Conservation (phyloP, 495 filamentous ascomycete genomes). For the Penicillium canariense region DNA sequence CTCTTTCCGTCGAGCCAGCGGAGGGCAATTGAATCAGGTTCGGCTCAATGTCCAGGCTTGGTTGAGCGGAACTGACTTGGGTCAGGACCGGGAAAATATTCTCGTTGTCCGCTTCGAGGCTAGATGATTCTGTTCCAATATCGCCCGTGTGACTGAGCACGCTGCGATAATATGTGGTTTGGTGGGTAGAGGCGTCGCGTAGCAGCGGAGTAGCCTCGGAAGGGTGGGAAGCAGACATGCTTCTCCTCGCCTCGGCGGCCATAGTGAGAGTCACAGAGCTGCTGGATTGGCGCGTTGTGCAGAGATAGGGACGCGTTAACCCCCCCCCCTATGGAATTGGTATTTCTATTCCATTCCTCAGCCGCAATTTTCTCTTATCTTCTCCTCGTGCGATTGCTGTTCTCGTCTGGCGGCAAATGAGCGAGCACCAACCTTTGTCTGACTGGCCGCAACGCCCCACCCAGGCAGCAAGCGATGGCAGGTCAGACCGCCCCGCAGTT, state of each 20-base stretch:
- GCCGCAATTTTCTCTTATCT: no score
- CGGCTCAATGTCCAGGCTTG: constrained; percentile 31
- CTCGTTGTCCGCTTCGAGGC: constrained; percentile 21
- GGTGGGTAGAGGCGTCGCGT: constrained; percentile 4
- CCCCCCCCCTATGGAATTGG: no score
- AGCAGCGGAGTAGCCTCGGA: constrained; percentile 25
- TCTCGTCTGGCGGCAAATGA: no score
- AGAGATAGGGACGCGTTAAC: no score
- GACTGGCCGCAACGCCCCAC: not conserved
- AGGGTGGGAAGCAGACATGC: not conserved
- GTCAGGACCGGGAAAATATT: constrained; percentile 20
- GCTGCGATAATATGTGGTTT: constrained; percentile 9
- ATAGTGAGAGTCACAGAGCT: not conserved
- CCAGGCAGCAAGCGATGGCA: not conserved
- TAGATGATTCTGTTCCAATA: constrained; percentile 21
- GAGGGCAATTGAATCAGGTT: constrained; percentile 28
- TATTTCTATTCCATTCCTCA: no score
- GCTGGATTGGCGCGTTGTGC: not conserved
- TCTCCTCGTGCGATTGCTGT: no score
- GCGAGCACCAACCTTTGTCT: no score
- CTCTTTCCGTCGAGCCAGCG: constrained; percentile 9
- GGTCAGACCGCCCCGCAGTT: not conserved
- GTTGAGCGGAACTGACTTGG: constrained; percentile 31
- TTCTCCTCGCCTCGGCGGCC: not conserved
- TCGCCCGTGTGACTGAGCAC: constrained; percentile 9